Conservation (phyloP, 164 flowering plant species). For the Sedum album region DNA sequence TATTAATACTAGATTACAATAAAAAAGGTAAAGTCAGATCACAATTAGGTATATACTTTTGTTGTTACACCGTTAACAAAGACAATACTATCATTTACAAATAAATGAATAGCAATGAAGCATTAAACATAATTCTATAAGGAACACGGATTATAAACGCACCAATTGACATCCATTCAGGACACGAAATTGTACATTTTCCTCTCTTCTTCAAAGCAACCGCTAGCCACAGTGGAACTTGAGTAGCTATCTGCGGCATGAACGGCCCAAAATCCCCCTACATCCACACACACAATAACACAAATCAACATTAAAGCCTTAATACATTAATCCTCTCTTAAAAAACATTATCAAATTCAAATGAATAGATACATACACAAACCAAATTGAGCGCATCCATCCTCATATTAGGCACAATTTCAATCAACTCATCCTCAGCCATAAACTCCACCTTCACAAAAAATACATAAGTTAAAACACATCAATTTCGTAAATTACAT, state of each 20-base stretch:
- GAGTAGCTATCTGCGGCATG: slow-evolving; percentile 54
- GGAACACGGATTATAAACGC: slow-evolving; percentile 16
- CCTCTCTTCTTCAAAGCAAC: slow-evolving; percentile 86
- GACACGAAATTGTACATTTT: slow-evolving; percentile 73
- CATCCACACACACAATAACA: neutral
- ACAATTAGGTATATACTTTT: no score
- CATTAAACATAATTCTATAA: neutral
- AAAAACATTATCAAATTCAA: neutral
- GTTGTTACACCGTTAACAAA: neutral
- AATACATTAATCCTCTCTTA: neutral
- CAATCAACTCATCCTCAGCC: slow-evolving; percentile 76
- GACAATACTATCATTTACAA: neutral
- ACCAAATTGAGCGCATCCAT: slow-evolving; percentile 62
- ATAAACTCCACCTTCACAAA: slow-evolving; percentile 60
- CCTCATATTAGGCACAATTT: slow-evolving; percentile 66
- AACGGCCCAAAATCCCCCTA: slow-evolving; percentile 93
- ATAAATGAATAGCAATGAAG: no score
- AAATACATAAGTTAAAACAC: slow-evolving; percentile 5
- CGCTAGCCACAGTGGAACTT: slow-evolving; percentile 83
- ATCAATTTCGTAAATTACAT: neutral
- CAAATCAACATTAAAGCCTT: neutral
- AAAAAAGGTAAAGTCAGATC: no score
- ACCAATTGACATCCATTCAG: slow-evolving; percentile 88
- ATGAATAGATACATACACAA: slow-evolving; percentile 25
- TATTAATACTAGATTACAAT: no score